These are phyloP conservation scores for Kwoniella dendrophila DNA, from an alignment of 768 basidiomycete genomes.

Conservation along the genomic window DNA sequence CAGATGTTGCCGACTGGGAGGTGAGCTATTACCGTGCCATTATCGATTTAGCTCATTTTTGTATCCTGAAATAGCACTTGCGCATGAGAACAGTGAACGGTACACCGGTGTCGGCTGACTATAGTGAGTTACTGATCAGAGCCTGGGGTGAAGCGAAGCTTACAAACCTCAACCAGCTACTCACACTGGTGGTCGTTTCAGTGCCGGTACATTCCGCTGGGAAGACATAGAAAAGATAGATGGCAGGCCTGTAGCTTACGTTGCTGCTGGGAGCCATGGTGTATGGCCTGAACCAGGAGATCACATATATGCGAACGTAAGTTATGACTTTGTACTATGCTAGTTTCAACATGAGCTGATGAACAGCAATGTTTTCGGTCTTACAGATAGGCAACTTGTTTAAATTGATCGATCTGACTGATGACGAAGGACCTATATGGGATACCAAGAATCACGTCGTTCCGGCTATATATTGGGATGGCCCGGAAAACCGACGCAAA, in stretches of 20 bases:
- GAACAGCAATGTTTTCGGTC: not conserved
- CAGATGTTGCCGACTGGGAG: conserved; percentile 49
- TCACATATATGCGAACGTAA: conserved; percentile 45
- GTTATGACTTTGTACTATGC: conserved; percentile 1
- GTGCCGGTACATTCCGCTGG: conserved; percentile 45
- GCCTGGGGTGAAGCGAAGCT: not conserved
- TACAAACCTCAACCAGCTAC: conserved; percentile 21
- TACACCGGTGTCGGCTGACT: conserved; percentile 41
- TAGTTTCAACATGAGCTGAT: not conserved
- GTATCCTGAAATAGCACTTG: conserved; percentile 22
- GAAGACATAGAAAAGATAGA: conserved; percentile 39
- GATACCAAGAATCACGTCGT: conserved; percentile 42
- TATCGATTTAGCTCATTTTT: not conserved
- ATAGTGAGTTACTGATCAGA: conserved; percentile 25
- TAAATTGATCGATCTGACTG: conserved; percentile 44
- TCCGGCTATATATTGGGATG: conserved; percentile 41
- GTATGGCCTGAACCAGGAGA: conserved; percentile 45
- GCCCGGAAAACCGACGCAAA: conserved; percentile 14
- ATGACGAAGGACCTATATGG: conserved; percentile 46
- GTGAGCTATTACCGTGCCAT: conserved; percentile 13
- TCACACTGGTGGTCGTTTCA: conserved; percentile 35
- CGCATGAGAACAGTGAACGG: conserved; percentile 43
- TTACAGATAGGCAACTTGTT: conserved; percentile 39
- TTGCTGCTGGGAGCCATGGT: conserved; percentile 49
- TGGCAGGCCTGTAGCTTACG: conserved; percentile 42